Evolutionary conservation across 108 stramenopile genomes (phyloP), one percentile per base, ranked within the genome.

Genomic region (Asterionellopsis glacialis): DNA sequence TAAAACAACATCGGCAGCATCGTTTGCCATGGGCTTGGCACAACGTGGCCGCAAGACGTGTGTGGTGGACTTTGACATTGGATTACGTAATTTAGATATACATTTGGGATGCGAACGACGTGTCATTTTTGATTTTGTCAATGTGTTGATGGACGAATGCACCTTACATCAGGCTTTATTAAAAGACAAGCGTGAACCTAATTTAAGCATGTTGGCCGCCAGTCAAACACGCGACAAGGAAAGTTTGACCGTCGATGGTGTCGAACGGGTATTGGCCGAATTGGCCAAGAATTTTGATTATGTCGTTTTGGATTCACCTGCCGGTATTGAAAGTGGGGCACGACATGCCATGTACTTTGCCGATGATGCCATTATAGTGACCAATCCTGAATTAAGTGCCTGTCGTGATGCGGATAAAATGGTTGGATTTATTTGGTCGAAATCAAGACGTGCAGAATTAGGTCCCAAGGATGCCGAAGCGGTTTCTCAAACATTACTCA

Each of bases 341-440:
- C 62, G 69, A 45, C 84, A 85, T 59, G 81, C 78, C 49, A 85
- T 85, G 84, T 85, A 82, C 62, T 75, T 85, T 58, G 72, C 72
- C 54, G 84, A 85, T 66, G 81, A 83, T 64, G 84, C 84, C 44
- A 69, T 85, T 22, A 61, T 85, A 16, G 84, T 85, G 24, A 79
- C 80, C 3, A 85, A 85, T 58, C 84, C 84, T 1, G 84, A 82
- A 59, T 65, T 85, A 21, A 63, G 60, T 45, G 68, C 70, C 18
- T 80, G 79, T 64, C 57, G 84, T 3, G 84, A 85, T 63, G 79
- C 79, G 26, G 84, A 85, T 65, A 85, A 85, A 65, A 85, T 85
- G 84, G 75, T 85, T 61, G 84, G 84, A 24, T 85, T 85, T 56
- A 77, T 85, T 48, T 63, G 72, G 61, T 63, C 66, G 50, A 65